A percentile compares a stretch with the other conserved stretches of the same genome.
phyloP scores from a whole-genome alignment of 228 moss, liverwort and hornwort genomes.

The Sphagnum magellanicum region DNA sequence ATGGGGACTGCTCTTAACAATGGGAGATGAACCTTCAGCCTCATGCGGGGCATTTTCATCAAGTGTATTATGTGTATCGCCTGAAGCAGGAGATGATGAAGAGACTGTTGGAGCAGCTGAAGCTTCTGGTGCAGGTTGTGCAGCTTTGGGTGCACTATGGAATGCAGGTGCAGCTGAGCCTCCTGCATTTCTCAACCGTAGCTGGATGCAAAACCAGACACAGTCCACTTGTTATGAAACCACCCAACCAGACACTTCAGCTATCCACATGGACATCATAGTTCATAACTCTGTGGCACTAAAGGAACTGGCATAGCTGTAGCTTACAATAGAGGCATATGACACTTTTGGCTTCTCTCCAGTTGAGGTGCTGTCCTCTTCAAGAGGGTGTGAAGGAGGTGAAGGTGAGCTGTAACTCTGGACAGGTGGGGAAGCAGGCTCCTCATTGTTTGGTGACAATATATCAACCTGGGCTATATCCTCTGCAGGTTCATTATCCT shows the following conservation, averaged over 20 bases:
- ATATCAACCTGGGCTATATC: constrained; percentile 28
- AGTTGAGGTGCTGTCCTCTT: constrained; percentile 6
- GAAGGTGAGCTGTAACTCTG: constrained; percentile 12
- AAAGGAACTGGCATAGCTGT: background rate
- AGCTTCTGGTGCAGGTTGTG: constrained; percentile 33
- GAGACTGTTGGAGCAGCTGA: constrained; percentile 18
- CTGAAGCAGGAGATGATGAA: constrained; percentile 20
- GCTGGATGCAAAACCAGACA: constrained; percentile 7
- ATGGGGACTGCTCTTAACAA: background rate
- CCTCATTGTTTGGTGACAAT: constrained; percentile 34
- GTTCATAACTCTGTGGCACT: background rate
- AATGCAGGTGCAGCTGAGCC: constrained; percentile 7
- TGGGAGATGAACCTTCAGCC: constrained; percentile 48
- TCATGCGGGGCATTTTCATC: constrained; percentile 47
- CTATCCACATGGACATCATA: background rate
- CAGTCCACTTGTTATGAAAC: background rate
- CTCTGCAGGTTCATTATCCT: constrained; percentile 28
- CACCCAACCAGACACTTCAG: background rate
- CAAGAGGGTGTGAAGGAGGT: constrained; percentile 3
- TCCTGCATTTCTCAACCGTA: constrained; percentile 25
- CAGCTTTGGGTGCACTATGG: constrained; percentile 26
- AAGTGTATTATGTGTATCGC: constrained; percentile 30
- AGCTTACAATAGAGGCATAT: constrained; percentile 45
- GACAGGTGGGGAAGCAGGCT: constrained; percentile 14
- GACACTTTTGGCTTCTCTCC: constrained; percentile 49